Evolutionary conservation across 192 early-diverging fungal genomes (phyloP), one percentile per base, ranked within the genome.

Genomic region (Coemansia sp.): DNA sequence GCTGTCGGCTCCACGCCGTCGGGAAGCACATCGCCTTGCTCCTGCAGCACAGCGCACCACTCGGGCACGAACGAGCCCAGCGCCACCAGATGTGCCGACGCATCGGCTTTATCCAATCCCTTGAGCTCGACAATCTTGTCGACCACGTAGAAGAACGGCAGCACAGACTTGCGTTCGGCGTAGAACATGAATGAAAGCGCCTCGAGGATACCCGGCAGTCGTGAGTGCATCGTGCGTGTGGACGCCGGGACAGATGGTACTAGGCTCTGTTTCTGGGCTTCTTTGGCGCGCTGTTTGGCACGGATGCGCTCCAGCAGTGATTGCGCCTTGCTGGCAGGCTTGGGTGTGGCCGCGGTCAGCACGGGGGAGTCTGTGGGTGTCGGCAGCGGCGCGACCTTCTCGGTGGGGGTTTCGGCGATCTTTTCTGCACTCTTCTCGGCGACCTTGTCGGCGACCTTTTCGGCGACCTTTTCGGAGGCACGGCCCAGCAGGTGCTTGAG

Each of bases 101-200:
- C 62, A 5, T 81, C 79, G 0, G 59, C 56, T 2, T 41, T 39
- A 34, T 81, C 79, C 67, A 81, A 43, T 5, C 71, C 55, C 71
- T 76, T 64, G 20, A 71, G 59, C 62, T 85, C 83, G 39, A 55
- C 65, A 14, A 85, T 48, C 68, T 79, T 81, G n/a, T 81, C 75
- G 0, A 56, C 75, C 11, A 85, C 71, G 32, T 74, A 78, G 33
- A 61, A 51, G 20, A 81, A 61, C 58, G 69, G 68, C 61, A 85
- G 43, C 15, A 73, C 67, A 52, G 53, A 73, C 43, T 72, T 71
- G 60, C 79, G 72, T 52, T 77, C 72, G 0, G 79, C 14, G 57
- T 85, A 85, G 51, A 81, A 85, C 43, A 85, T 38, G 32, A 81
- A 85, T 12, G 84, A 85, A 0, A 85, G 15, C 2, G 84, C 64